phyloP scores from a whole-genome alignment of 2,329 filamentous ascomycete genomes.

The Penicillium aurantiogriseum region DNA sequence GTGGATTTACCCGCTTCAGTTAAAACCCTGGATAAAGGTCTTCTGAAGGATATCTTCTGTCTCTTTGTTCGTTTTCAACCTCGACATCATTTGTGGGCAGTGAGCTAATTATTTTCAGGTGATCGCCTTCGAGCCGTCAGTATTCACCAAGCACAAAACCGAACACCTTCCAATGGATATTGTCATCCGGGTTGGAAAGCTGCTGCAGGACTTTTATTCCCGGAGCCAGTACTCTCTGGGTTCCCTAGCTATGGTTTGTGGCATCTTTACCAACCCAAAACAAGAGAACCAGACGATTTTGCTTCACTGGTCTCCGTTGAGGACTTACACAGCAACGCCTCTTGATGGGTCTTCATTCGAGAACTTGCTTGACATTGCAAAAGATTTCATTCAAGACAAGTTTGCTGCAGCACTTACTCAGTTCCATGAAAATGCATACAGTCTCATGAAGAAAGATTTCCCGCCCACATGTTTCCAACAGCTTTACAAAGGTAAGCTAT shows the following conservation, averaged over 20 bases:
- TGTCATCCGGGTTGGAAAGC: background rate
- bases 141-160: background rate
- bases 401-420: background rate
- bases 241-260: slow-evolving; percentile 4
- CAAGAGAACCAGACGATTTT: background rate
- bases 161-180: slow-evolving; percentile 5
- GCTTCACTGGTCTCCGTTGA: slow-evolving; percentile 11
- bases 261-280: slow-evolving; percentile 7
- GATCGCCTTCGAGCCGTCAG: slow-evolving; percentile 1
- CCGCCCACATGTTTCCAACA: slow-evolving; percentile 1
- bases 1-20: background rate
- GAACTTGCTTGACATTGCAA: slow-evolving; percentile 1
- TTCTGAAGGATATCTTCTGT: slow-evolving; percentile 7
- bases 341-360: background rate
- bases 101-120: slow-evolving; percentile 2
- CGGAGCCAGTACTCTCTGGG: background rate
- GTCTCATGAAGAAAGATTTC: background rate
- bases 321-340: background rate
- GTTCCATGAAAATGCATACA: background rate
- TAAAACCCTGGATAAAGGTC: background rate
- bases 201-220: background rate
- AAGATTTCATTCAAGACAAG: background rate
- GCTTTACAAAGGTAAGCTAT: slow-evolving; percentile 1
- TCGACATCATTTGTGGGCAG: background rate
- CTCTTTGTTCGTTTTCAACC: slow-evolving; percentile 1